Evolutionary conservation across 192 early-diverging fungal genomes (phyloP), one percentile per base, ranked within the genome.

Genomic region (Geranomyces michiganensis): DNA sequence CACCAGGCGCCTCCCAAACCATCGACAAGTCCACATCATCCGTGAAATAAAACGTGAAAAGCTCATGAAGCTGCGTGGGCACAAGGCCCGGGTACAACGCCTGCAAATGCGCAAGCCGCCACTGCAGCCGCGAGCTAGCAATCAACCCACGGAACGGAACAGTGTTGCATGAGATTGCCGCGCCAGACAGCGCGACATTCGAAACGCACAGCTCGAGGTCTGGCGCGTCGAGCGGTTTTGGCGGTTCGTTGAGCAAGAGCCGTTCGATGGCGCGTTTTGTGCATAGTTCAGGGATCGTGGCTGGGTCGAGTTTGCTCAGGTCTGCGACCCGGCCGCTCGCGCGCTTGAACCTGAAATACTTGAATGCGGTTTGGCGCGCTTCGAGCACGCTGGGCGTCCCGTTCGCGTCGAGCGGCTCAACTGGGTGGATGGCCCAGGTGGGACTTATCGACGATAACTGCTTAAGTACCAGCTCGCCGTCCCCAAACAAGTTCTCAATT

Each of bases 11-110:
- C 29, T 88, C 78, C 94, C 94, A 98, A 67, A 93, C 91, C 9
- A 98, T 69, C 13, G 89, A 81, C 65, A 98, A 84, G 68, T 98
- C 96, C 17, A 96, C 84, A 65, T 95, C 91, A 68, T 93, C 91
- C 9, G 90, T 90, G 68, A 88, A 91, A 76, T 92, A 98, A 10
- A 95, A 74, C 10, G 94, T 88, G 74, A 98, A 98, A 22, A 92
- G 73, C 21, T 80, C 76, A 14, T 72, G 46, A 26, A 92, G 83
- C 33, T 88, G 78, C 4, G 75, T 72, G 0, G 78, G 72, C 9
- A 89, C 76, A 8, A 96, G 84, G 32, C 78, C 83, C 0, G 94
- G 84, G 72, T 91, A 96, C 46, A 89, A 88, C 15, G 75, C 70
- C 0, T 74, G 65, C 46, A 98, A 77, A 3, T 85, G 78, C 13